These are phyloP conservation scores for Yarrowia sp. DNA, from an alignment of 805 yeast genomes.

Conservation along the genomic window DNA sequence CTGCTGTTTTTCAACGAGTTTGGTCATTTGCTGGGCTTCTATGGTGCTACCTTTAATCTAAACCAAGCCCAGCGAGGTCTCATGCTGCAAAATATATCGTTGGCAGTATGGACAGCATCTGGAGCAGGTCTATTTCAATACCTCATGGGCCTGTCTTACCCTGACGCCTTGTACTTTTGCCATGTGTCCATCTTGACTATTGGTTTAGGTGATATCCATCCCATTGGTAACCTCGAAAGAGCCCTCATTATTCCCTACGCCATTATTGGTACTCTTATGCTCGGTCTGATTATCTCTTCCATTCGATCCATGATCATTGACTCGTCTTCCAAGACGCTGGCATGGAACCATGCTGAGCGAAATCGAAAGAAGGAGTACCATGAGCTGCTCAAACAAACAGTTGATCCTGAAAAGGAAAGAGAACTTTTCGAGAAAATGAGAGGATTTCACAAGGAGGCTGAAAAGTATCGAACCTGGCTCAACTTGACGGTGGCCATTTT, in stretches of 20 bases:
- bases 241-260: slow-evolving; percentile 63
- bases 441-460: slow-evolving; percentile 46
- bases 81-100: slow-evolving; percentile 65
- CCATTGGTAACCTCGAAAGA: slow-evolving; percentile 52
- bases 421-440: slow-evolving; percentile 60
- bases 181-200: slow-evolving; percentile 72
- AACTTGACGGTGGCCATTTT: slow-evolving; percentile 47
- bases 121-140: slow-evolving; percentile 62
- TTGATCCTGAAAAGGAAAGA: slow-evolving; percentile 35
- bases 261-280: slow-evolving; percentile 62
- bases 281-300: slow-evolving; percentile 72
- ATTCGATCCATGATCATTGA: slow-evolving; percentile 62
- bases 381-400: slow-evolving; percentile 29
- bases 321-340: slow-evolving; percentile 60
- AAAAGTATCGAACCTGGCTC: background rate
- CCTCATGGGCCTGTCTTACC: slow-evolving; percentile 51
- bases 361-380: slow-evolving; percentile 43
- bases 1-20: slow-evolving; percentile 55
- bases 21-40: slow-evolving; percentile 59
- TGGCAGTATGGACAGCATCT: slow-evolving; percentile 67
- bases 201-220: slow-evolving; percentile 75
- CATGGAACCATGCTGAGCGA: slow-evolving; percentile 63
- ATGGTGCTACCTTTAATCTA: slow-evolving; percentile 69
- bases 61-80: slow-evolving; percentile 66
- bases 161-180: slow-evolving; percentile 70